Percentiles rank a stretch among this genome's conserved stretches.
phyloP scores from a whole-genome alignment of 495 filamentous ascomycete genomes.

The Neurospora sp. region DNA sequence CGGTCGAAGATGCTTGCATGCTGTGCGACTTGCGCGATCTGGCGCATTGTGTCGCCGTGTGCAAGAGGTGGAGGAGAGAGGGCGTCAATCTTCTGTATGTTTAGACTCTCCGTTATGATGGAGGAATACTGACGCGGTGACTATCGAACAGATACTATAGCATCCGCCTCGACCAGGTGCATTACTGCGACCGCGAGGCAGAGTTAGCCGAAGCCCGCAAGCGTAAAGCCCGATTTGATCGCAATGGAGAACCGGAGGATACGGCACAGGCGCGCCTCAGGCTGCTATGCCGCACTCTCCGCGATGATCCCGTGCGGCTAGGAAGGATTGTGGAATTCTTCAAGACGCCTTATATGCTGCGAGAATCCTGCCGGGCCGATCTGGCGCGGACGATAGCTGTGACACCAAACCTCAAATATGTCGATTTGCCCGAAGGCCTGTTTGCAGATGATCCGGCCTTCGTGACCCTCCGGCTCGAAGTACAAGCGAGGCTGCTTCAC shows the following conservation, averaged over 20 bases:
- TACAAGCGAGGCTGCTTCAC: conserved; percentile 73
- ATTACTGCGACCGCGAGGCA: conserved; percentile 85
- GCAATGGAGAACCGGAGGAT: conserved; percentile 69
- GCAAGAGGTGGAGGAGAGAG: conserved; percentile 55
- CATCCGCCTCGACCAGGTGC: conserved; percentile 86
- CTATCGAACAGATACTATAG: conserved; percentile 58
- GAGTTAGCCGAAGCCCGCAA: conserved; percentile 67
- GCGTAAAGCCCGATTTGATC: conserved; percentile 60
- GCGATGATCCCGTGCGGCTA: conserved; percentile 55
- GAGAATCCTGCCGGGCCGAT: conserved; percentile 75
- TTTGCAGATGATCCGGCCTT: conserved; percentile 70
- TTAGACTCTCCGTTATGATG: background rate
- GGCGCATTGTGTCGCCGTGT: conserved; percentile 64
- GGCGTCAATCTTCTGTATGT: conserved; percentile 52
- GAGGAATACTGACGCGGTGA: conserved; percentile 2
- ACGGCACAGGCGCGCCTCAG: conserved; percentile 63
- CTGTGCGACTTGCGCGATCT: conserved; percentile 92
- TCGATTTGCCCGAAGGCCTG: conserved; percentile 83
- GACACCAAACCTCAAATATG: conserved; percentile 74
- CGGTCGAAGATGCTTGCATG: conserved; percentile 80
- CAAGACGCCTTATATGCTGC: conserved; percentile 93
- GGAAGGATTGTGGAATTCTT: conserved; percentile 61
- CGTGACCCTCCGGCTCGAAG: conserved; percentile 64
- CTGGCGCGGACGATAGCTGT: conserved; percentile 80
- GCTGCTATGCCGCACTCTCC: conserved; percentile 69